Evolutionary conservation across 345 rosid genomes (phyloP).

Genomic region (thale cress (Arabidopsis thaliana)): DNA sequence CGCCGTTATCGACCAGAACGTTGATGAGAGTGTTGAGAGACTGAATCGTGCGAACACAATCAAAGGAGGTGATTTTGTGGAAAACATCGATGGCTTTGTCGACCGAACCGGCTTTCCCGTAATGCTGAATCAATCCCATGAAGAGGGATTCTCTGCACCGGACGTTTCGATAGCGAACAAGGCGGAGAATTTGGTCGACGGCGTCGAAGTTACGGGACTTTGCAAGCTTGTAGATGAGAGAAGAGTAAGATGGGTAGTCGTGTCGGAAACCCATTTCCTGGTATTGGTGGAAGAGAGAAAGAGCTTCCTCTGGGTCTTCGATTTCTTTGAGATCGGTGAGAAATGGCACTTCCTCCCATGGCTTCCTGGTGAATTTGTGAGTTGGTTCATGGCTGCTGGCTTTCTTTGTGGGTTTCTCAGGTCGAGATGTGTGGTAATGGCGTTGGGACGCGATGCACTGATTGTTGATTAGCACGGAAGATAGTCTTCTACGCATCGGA

Average conservation of each 20-base stretch:
- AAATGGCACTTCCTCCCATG: conserved; percentile 57
- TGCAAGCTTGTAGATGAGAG: conserved; percentile 79
- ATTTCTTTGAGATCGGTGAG: conserved; percentile 57
- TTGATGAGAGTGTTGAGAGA: conserved; percentile 70
- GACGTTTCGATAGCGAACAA: conserved; percentile 51
- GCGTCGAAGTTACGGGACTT: conserved; percentile 63
- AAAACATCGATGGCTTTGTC: conserved; percentile 66
- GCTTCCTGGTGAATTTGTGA: conserved; percentile 37
- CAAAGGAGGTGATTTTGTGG: conserved; percentile 54
- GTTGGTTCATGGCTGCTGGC: conserved; percentile 33
- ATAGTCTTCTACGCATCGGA: conserved; percentile 25
- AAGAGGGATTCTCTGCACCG: conserved; percentile 70
- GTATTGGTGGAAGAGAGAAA: conserved; percentile 68
- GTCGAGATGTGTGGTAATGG: conserved; percentile 40
- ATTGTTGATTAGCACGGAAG: neutral
- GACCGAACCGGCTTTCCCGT: conserved; percentile 61
- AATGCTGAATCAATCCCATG: conserved; percentile 69
- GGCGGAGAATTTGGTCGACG: conserved; percentile 60
- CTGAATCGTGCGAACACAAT: conserved; percentile 66
- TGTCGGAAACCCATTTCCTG: conserved; percentile 66
- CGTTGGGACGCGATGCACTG: conserved; percentile 28
- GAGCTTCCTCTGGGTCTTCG: conserved; percentile 62
- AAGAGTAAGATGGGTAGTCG: conserved; percentile 81
- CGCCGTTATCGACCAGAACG: conserved; percentile 64
- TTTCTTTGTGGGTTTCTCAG: conserved; percentile 47